Conservation (phyloP, 208 protist species). For the Acanthamoeba castellanii region DNA sequence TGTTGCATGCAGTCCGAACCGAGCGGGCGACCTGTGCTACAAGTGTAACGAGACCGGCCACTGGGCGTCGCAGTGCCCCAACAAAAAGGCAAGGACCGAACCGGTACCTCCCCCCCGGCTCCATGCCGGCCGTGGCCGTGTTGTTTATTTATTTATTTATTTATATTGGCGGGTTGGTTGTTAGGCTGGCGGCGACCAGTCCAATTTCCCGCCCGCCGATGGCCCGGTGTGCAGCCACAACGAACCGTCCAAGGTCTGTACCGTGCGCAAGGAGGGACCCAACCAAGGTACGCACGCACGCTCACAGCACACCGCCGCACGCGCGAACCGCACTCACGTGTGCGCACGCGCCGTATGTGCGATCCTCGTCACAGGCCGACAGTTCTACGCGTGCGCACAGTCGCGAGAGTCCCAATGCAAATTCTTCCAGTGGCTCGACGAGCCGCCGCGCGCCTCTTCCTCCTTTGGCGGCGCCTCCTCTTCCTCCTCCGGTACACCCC, state of each 20-base stretch:
- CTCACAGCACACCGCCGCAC: neutral
- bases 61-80: slow-evolving; percentile 24
- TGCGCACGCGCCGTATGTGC: neutral
- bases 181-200: neutral
- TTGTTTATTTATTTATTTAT: neutral
- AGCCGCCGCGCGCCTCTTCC: neutral
- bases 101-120: neutral
- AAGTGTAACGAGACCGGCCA: slow-evolving; percentile 7
- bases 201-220: neutral
- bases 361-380: neutral
- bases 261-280: slow-evolving; percentile 60
- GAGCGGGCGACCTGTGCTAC: neutral
- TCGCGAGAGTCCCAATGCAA: neutral
- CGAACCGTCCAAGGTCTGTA: slow-evolving; percentile 38
- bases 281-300: slow-evolving; percentile 25
- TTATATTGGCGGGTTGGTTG: neutral
- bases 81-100: slow-evolving; percentile 26
- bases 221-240: slow-evolving; percentile 3
- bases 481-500: neutral
- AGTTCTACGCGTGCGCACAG: slow-evolving; percentile 15
- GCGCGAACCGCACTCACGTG: neutral
- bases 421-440: slow-evolving; percentile 41
- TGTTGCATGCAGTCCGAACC: neutral
- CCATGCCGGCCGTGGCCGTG: neutral
- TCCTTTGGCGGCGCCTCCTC: too few species aligned